Percentiles rank a stretch among this genome's conserved stretches.
These are phyloP conservation scores for Colletotrichum phormii DNA, from an alignment of 2,329 filamentous ascomycete species.

Conservation along the genomic window DNA sequence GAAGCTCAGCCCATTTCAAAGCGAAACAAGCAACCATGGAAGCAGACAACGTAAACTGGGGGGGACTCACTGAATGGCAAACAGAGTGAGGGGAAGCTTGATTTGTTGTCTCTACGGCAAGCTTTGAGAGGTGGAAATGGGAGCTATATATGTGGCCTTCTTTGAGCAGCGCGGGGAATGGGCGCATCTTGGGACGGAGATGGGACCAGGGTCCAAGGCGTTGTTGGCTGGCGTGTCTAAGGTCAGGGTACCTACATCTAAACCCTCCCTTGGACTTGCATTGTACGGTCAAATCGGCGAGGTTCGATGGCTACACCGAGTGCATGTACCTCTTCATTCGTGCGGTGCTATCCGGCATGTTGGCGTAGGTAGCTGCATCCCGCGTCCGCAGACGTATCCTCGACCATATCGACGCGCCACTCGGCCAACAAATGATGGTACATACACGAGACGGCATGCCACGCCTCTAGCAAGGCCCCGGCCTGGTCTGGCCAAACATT, in stretches of 20 bases:
- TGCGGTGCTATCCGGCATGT: background rate
- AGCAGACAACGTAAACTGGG: background rate
- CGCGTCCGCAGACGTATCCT: constrained; percentile 16
- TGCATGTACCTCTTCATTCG: background rate
- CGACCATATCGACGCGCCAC: constrained; percentile 20
- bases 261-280: constrained; percentile 17
- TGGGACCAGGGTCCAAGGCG: constrained; percentile 19
- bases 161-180: constrained; percentile 25
- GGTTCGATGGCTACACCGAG: constrained; percentile 12
- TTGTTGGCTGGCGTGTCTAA: constrained; percentile 29
- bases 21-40: background rate
- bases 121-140: background rate
- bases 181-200: constrained; percentile 21
- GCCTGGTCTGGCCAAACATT: background rate
- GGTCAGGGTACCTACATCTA: constrained; percentile 31
- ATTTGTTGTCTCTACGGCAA: background rate
- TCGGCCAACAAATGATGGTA: constrained; percentile 18
- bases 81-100: constrained; percentile 7
- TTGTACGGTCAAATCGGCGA: constrained; percentile 10
- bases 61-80: background rate
- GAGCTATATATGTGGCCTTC: constrained; percentile 13
- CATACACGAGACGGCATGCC: constrained; percentile 23
- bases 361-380: background rate
- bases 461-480: background rate
- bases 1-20: background rate